Conservation (phyloP, 371 early-diverging fungal species). For the Lichtheimia hyalospora region DNA sequence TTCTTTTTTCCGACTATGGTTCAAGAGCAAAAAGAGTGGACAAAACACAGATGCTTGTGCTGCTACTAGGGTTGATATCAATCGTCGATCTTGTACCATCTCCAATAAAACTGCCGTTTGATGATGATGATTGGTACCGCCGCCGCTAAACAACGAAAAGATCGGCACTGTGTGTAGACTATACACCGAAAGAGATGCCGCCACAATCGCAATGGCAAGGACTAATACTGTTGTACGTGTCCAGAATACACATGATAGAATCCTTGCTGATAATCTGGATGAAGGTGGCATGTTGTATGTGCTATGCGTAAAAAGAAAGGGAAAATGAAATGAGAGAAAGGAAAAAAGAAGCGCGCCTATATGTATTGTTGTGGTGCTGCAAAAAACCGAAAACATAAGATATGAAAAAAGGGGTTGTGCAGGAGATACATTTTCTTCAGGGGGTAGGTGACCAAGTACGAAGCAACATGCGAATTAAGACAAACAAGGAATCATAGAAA, state of each 20-base stretch:
- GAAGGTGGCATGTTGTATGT: not conserved
- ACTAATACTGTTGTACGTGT: conserved; percentile 24
- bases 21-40: conserved; percentile 29
- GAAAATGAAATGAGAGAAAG: not conserved
- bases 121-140: not conserved
- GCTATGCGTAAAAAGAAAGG: conserved; percentile 12
- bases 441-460: too few species aligned
- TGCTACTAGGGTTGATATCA: conserved; percentile 46
- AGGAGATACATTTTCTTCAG: not conserved
- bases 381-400: too few species aligned
- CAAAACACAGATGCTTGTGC: conserved; percentile 46
- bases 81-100: conserved; percentile 37
- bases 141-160: conserved; percentile 12
- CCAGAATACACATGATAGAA: conserved; percentile 14
- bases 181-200: conserved; percentile 27
- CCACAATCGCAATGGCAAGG: conserved; percentile 26
- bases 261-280: conserved; percentile 4
- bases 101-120: conserved; percentile 14
- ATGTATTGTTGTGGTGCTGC: too few species aligned
- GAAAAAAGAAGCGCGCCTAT: not conserved
- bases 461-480: too few species aligned
- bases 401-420: conserved; percentile 1
- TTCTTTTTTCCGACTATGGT: conserved; percentile 4
- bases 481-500: too few species aligned
- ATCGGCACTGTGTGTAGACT: conserved; percentile 23